phyloP scores from a whole-genome alignment of 1,139 yeast species.

The Candida pseudoviswanathii region DNA sequence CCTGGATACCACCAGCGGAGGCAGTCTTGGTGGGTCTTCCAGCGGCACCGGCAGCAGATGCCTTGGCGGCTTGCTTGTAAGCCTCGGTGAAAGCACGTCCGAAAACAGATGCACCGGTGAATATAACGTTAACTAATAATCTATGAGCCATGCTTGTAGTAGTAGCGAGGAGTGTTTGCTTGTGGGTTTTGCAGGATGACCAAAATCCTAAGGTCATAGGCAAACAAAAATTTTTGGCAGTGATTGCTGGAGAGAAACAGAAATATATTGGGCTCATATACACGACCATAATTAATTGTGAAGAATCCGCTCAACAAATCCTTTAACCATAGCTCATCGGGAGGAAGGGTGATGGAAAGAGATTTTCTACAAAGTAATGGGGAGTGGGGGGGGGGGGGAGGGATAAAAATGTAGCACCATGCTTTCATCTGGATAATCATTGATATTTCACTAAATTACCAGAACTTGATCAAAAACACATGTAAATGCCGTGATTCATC shows the following conservation, averaged over 20 bases:
- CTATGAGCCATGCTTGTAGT: slow-evolving; percentile 74
- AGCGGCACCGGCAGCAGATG: slow-evolving; percentile 62
- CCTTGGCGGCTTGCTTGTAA: slow-evolving; percentile 92
- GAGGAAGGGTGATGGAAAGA: too few relatives aligned
- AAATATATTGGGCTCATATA: not conserved
- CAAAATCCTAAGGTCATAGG: not conserved
- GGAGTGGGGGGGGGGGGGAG: not conserved
- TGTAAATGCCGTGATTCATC: slow-evolving; percentile 45
- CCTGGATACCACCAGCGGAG: slow-evolving; percentile 72
- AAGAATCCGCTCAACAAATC: not conserved
- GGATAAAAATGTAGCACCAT: slow-evolving; percentile 49
- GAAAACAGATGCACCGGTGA: slow-evolving; percentile 94
- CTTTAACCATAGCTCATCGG: not conserved
- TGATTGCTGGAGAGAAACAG: not conserved
- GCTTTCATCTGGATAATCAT: slow-evolving; percentile 41
- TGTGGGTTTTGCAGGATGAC: not conserved
- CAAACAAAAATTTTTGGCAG: slow-evolving; percentile 1
- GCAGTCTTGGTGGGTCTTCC: slow-evolving; percentile 52
- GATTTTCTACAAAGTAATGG: not conserved
- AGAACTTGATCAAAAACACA: slow-evolving; percentile 27
- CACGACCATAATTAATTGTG: not conserved
- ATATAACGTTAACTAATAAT: slow-evolving; percentile 80
- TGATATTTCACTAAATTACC: slow-evolving; percentile 21
- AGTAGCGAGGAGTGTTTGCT: too few relatives aligned
- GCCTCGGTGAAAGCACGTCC: slow-evolving; percentile 98